Conservation (phyloP, 2,329 filamentous ascomycete genomes). For the Calonectria henricotiae region DNA sequence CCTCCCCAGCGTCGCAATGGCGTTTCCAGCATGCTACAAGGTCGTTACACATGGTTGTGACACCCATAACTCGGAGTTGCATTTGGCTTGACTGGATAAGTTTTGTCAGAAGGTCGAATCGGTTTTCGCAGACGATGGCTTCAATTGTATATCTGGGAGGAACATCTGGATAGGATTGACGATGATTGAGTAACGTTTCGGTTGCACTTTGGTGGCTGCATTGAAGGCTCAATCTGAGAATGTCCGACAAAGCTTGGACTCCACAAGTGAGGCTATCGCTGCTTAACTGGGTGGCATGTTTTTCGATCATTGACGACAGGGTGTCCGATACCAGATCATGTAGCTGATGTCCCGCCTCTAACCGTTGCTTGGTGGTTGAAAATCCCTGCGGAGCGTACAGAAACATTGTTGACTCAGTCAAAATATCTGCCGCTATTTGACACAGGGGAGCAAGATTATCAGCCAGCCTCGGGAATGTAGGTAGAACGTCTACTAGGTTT, state of each 20-base stretch:
- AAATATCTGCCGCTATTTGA: constrained; percentile 56
- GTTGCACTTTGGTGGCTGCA: constrained; percentile 58
- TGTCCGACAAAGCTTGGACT: constrained; percentile 62
- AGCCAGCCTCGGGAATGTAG: constrained; percentile 65
- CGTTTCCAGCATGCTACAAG: constrained; percentile 79
- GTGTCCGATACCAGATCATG: constrained; percentile 63
- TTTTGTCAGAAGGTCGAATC: constrained; percentile 77
- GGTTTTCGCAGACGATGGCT: constrained; percentile 77
- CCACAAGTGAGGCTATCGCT: constrained; percentile 62
- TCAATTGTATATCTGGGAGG: constrained; percentile 61
- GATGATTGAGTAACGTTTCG: constrained; percentile 51
- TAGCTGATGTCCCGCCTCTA: constrained; percentile 62
- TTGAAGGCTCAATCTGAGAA: constrained; percentile 63
- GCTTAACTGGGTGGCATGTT: constrained; percentile 69
- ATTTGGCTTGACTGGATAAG: constrained; percentile 90
- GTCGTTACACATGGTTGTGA: constrained; percentile 80
- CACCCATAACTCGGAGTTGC: constrained; percentile 87
- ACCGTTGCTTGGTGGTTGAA: constrained; percentile 53
- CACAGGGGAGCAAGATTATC: constrained; percentile 62
- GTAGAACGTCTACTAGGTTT: constrained; percentile 60
- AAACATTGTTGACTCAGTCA: constrained; percentile 53
- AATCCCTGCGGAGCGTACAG: constrained; percentile 44
- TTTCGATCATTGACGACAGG: constrained; percentile 68
- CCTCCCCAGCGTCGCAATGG: constrained; percentile 65
- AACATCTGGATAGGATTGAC: constrained; percentile 57